phyloP scores from a whole-genome alignment of 1,139 yeast genomes.

The Yarrowia galli region DNA sequence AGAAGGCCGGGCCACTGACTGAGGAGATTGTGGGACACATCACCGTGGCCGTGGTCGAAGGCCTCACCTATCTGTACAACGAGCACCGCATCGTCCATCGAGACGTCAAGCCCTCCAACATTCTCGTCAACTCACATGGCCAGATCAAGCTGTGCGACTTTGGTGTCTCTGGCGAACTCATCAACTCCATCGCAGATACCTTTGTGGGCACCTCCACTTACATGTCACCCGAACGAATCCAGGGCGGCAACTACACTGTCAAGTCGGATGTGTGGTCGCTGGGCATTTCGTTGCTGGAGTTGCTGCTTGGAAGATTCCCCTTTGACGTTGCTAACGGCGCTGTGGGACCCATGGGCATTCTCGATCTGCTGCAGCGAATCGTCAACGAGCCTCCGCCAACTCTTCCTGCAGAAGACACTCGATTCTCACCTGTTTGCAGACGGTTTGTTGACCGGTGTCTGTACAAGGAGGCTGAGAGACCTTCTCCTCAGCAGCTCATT shows the following conservation, averaged over 20 bases:
- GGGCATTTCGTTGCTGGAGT: constrained; percentile 86
- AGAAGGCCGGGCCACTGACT: constrained; percentile 61
- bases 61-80: constrained; percentile 80
- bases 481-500: constrained; percentile 67
- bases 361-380: constrained; percentile 87
- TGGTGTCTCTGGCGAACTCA: constrained; percentile 90
- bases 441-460: constrained; percentile 74
- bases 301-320: constrained; percentile 82
- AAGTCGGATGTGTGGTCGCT: constrained; percentile 97
- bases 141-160: constrained; percentile 88
- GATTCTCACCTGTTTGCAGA: constrained; percentile 58
- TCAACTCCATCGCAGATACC: constrained; percentile 92
- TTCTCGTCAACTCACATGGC: constrained; percentile 78
- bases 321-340: constrained; percentile 53
- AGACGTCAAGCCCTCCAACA: constrained; percentile 92
- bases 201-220: constrained; percentile 97
- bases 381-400: constrained; percentile 93
- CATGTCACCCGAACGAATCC: constrained; percentile 97
- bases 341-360: constrained; percentile 78
- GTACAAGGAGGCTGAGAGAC: constrained; percentile 69
- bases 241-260: constrained; percentile 89
- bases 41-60: constrained; percentile 77
- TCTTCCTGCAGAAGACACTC: constrained; percentile 55
- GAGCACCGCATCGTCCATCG: constrained; percentile 88
- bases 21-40: constrained; percentile 75